These are phyloP conservation scores for Mortierella sp. DNA, from an alignment of 371 early-diverging fungal genomes.

Conservation along the genomic window DNA sequence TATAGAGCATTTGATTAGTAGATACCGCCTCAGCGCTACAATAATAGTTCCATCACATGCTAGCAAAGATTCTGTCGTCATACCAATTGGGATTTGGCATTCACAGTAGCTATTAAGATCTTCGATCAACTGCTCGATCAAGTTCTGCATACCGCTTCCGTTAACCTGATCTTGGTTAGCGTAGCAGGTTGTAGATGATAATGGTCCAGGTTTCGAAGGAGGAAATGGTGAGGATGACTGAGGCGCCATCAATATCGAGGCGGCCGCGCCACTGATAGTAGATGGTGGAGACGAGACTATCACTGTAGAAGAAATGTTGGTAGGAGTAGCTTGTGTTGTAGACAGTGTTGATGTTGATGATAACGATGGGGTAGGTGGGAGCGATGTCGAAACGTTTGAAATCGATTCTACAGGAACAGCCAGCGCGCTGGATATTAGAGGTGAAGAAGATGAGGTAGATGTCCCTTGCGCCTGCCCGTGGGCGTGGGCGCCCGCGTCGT, in stretches of 20 bases:
- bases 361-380: neutral
- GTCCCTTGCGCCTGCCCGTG: neutral
- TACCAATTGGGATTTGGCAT: slow-evolving; percentile 90
- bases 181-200: neutral
- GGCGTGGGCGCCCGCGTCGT: neutral
- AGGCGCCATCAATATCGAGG: slow-evolving; percentile 31
- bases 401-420: neutral
- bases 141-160: slow-evolving; percentile 70
- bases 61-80: neutral
- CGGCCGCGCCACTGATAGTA: slow-evolving; percentile 7
- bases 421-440: neutral
- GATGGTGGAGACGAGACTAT: slow-evolving; percentile 42
- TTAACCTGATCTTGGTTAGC: slow-evolving; percentile 13
- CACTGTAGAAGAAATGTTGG: slow-evolving; percentile 21
- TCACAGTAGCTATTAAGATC: slow-evolving; percentile 89
- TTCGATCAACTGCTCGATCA: slow-evolving; percentile 89
- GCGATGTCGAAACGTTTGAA: neutral
- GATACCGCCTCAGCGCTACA: too few relatives aligned
- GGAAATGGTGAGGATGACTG: slow-evolving; percentile 42
- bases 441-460: neutral
- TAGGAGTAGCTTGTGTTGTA: neutral
- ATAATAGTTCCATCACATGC: too few relatives aligned
- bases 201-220: slow-evolving; percentile 1
- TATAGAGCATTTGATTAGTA: too few relatives aligned
- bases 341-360: neutral